phyloP scores from a whole-genome alignment of 2,329 filamentous ascomycete genomes.

The Hypoxylon sp. region DNA sequence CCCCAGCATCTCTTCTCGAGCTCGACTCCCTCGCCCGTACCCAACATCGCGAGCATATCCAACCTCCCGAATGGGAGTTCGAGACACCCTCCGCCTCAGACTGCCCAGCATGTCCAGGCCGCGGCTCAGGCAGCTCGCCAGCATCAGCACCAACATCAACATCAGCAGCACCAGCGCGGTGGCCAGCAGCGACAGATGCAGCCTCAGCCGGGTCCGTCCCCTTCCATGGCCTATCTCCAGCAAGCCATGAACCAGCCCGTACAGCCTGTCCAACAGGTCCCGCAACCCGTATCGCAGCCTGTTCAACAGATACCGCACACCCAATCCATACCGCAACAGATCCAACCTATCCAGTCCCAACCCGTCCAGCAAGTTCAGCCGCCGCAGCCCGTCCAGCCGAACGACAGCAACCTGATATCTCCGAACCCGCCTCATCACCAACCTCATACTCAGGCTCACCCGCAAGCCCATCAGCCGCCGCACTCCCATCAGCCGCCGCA shows the following conservation, averaged over 20 bases:
- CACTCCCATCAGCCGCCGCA: constrained; percentile 24
- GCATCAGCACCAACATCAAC: constrained; percentile 46
- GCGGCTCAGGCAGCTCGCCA: constrained; percentile 44
- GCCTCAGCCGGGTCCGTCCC: constrained; percentile 42
- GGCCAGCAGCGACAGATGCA: constrained; percentile 48
- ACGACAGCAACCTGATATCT: constrained; percentile 43
- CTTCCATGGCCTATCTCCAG: constrained; percentile 45
- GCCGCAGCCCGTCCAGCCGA: constrained; percentile 43
- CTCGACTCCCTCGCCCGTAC: constrained; percentile 55
- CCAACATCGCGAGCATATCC: constrained; percentile 57
- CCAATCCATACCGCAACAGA: constrained; percentile 44
- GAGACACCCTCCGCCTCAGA: constrained; percentile 54
- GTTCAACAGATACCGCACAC: constrained; percentile 45
- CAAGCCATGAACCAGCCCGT: constrained; percentile 46
- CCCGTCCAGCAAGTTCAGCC: constrained; percentile 40
- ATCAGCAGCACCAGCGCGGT: constrained; percentile 46
- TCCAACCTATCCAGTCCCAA: constrained; percentile 39
- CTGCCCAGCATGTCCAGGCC: constrained; percentile 53
- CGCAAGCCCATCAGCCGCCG: constrained; percentile 8
- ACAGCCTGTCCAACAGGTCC: constrained; percentile 45
- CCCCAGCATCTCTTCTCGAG: constrained; percentile 62
- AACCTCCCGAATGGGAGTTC: constrained; percentile 60
- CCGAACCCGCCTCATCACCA: constrained; percentile 45
- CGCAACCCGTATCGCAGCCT: constrained; percentile 40
- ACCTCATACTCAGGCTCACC: constrained; percentile 34